Conservation (phyloP, 2,329 filamentous ascomycete species). For the Biscogniauxia sp. region DNA sequence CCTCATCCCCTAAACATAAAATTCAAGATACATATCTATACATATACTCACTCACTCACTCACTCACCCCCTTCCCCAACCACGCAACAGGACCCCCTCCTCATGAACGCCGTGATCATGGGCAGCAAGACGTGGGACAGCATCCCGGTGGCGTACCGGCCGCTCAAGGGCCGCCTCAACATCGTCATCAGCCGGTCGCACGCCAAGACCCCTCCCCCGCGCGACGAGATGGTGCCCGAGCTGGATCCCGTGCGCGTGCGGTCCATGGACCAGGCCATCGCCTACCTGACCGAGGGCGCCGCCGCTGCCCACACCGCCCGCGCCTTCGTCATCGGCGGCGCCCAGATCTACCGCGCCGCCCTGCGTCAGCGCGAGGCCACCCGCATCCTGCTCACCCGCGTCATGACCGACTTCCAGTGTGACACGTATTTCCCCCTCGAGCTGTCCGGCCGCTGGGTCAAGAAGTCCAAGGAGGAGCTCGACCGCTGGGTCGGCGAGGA, state of each 20-base stretch:
- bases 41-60: background rate
- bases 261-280: slow-evolving; percentile 58
- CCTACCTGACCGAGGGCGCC: slow-evolving; percentile 39
- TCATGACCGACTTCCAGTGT: slow-evolving; percentile 69
- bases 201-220: slow-evolving; percentile 15
- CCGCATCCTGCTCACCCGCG: slow-evolving; percentile 67
- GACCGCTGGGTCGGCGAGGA: slow-evolving; percentile 65
- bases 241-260: slow-evolving; percentile 55
- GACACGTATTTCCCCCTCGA: slow-evolving; percentile 71
- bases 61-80: background rate
- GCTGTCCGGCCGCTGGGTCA: slow-evolving; percentile 56
- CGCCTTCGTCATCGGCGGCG: slow-evolving; percentile 87
- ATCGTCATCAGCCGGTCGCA: slow-evolving; percentile 69
- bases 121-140: slow-evolving; percentile 96
- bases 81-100: slow-evolving; percentile 28
- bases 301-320: slow-evolving; percentile 42
- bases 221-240: slow-evolving; percentile 17
- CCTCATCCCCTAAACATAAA: too few species aligned
- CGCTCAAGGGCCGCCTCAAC: slow-evolving; percentile 77
- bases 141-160: slow-evolving; percentile 75
- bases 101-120: slow-evolving; percentile 84
- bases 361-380: slow-evolving; percentile 57
- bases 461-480: slow-evolving; percentile 50
- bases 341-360: slow-evolving; percentile 76
- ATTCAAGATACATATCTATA: background rate